Percentiles rank a stretch among this genome's conserved stretches.
Evolutionary conservation across 345 rosid species (phyloP).

Genomic region (Crucihimalaya himalaica): DNA sequence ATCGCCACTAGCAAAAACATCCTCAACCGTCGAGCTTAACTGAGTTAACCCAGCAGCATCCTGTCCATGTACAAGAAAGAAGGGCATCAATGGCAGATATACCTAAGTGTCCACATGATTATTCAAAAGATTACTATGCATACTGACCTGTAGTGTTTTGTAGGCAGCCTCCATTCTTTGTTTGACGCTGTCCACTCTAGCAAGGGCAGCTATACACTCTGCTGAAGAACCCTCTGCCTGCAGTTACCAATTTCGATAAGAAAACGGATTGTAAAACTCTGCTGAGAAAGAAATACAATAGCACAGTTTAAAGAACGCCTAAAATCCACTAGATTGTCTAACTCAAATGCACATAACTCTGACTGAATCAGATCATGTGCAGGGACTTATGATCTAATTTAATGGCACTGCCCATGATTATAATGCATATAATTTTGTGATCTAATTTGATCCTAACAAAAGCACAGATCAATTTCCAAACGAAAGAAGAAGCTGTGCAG

Average conservation of each 20-base stretch:
- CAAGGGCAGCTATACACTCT: constrained; percentile 85
- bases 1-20: constrained; percentile 95
- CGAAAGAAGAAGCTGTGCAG: not conserved
- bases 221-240: constrained; percentile 98
- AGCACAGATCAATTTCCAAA: constrained; percentile 11
- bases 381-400: not conserved
- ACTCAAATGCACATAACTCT: not conserved
- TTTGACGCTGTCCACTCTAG: constrained; percentile 93
- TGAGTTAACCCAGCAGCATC: constrained; percentile 98
- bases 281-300: not conserved
- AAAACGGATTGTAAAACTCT: not conserved
- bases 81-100: not conserved
- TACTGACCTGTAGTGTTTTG: constrained; percentile 77
- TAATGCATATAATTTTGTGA: not conserved
- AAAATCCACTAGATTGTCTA: not conserved
- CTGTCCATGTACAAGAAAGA: constrained; percentile 41
- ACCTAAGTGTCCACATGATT: constrained; percentile 2
- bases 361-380: not conserved
- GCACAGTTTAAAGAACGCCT: not conserved
- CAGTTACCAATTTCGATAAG: constrained; percentile 13
- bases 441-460: constrained; percentile 21
- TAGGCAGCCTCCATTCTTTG: constrained; percentile 99
- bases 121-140: not conserved
- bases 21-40: constrained; percentile 95
- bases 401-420: not conserved